Evolutionary conservation across 1,139 yeast genomes (phyloP).

Genomic region (Lodderomyces jiufengensis): DNA sequence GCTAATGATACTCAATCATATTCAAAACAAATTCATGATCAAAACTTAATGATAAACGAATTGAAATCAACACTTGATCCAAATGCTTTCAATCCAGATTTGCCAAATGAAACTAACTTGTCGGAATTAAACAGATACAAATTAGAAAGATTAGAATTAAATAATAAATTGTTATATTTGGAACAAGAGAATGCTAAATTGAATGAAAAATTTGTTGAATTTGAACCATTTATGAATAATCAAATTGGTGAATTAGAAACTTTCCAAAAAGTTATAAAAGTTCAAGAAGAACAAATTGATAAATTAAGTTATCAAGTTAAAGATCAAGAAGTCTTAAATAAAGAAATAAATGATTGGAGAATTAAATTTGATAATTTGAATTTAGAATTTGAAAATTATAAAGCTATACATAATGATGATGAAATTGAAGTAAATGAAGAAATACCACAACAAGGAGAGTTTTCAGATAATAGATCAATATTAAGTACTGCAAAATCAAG

Average conservation of each 20-base stretch:
- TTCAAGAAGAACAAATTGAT: slow-evolving; percentile 49
- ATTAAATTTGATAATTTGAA: slow-evolving; percentile 41
- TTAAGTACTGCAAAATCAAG: slow-evolving; percentile 27
- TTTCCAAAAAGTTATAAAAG: slow-evolving; percentile 52
- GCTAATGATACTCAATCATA: slow-evolving; percentile 12
- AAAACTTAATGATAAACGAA: slow-evolving; percentile 33
- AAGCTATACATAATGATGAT: slow-evolving; percentile 35
- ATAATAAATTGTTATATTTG: slow-evolving; percentile 43
- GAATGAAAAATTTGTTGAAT: slow-evolving; percentile 37
- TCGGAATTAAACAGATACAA: slow-evolving; percentile 39
- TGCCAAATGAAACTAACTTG: slow-evolving; percentile 20
- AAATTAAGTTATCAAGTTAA: slow-evolving; percentile 39
- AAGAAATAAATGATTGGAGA: slow-evolving; percentile 48
- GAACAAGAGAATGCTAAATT: slow-evolving; percentile 45
- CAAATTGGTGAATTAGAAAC: slow-evolving; percentile 52
- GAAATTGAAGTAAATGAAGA: slow-evolving; percentile 29
- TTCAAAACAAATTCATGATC: slow-evolving; percentile 28
- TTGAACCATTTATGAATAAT: slow-evolving; percentile 54
- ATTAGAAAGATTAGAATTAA: slow-evolving; percentile 42
- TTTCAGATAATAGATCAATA: slow-evolving; percentile 21
- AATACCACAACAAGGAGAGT: slow-evolving; percentile 9
- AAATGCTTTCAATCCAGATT: slow-evolving; percentile 24
- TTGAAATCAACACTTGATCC: slow-evolving; percentile 36
- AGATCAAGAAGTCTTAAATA: slow-evolving; percentile 43
- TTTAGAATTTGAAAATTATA: slow-evolving; percentile 44